Conservation (phyloP, 768 basidiomycete genomes). For the Leccinum subgranulosum region DNA sequence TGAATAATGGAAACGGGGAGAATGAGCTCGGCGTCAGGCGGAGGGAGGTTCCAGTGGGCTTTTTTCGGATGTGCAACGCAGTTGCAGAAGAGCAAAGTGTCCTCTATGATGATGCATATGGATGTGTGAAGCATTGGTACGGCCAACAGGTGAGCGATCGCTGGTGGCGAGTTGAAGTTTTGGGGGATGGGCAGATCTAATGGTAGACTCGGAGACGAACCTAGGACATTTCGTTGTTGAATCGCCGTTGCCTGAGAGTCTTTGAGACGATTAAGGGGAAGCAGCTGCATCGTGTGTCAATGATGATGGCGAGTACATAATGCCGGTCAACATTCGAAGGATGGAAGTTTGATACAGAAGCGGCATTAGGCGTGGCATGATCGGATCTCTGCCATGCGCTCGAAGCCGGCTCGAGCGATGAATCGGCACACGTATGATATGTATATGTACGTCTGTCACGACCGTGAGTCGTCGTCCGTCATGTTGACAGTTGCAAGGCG, state of each 20-base stretch:
- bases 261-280: conserved; percentile 22
- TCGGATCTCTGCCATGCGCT: no score
- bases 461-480: no score
- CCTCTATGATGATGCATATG: conserved; percentile 13
- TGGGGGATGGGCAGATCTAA: conserved; percentile 29
- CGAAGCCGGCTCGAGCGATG: no score
- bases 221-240: conserved; percentile 20
- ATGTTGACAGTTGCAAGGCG: no score
- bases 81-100: conserved; percentile 2
- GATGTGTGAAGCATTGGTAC: conserved; percentile 19
- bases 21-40: conserved; percentile 20
- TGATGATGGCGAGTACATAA: no score
- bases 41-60: conserved; percentile 16
- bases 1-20: conserved; percentile 24
- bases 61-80: conserved; percentile 19
- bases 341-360: no score
- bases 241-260: conserved; percentile 19
- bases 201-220: conserved; percentile 13
- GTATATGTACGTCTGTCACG: no score
- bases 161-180: conserved; percentile 42
- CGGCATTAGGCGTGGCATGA: no score
- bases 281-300: conserved; percentile 10
- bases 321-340: no score
- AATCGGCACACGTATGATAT: no score
- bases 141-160: conserved; percentile 42